Conservation (phyloP, 2,329 filamentous ascomycete species). For the Nothophaeocryptopus gaeumannii region DNA sequence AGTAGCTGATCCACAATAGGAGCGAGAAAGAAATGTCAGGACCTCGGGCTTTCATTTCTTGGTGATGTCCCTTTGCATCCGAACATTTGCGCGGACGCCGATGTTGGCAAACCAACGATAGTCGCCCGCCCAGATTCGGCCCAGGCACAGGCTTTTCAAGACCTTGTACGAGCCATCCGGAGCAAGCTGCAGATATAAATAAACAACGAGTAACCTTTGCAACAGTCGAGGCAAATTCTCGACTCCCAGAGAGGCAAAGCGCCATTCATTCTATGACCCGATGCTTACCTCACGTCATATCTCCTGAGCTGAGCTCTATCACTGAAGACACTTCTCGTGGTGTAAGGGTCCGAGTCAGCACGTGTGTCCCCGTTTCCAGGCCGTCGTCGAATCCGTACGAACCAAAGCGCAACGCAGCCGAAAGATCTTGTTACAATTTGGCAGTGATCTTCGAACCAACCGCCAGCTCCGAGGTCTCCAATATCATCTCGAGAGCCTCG, state of each 20-base stretch:
- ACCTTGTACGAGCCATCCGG: constrained; percentile 22
- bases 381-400: background rate
- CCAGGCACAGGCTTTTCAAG: constrained; percentile 68
- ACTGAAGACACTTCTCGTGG: background rate
- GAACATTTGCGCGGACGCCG: constrained; percentile 81
- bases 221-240: no score
- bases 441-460: background rate
- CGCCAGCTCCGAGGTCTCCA: constrained; percentile 8
- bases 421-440: background rate
- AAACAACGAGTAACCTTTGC: no score
- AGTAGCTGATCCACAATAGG: constrained; percentile 43
- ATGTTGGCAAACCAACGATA: constrained; percentile 83
- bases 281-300: background rate
- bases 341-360: background rate
- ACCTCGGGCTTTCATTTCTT: constrained; percentile 73
- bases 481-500: constrained; percentile 39
- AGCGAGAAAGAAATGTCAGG: constrained; percentile 66
- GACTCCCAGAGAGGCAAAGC: no score
- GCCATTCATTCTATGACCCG: no score
- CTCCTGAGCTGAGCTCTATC: background rate
- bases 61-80: constrained; percentile 87
- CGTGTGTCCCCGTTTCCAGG: background rate
- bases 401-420: background rate
- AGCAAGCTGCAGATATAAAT: constrained; percentile 1
- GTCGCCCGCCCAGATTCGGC: constrained; percentile 77